These are phyloP conservation scores for Trametes polyzona DNA, from an alignment of 1,284 basidiomycete species.

Conservation along the genomic window DNA sequence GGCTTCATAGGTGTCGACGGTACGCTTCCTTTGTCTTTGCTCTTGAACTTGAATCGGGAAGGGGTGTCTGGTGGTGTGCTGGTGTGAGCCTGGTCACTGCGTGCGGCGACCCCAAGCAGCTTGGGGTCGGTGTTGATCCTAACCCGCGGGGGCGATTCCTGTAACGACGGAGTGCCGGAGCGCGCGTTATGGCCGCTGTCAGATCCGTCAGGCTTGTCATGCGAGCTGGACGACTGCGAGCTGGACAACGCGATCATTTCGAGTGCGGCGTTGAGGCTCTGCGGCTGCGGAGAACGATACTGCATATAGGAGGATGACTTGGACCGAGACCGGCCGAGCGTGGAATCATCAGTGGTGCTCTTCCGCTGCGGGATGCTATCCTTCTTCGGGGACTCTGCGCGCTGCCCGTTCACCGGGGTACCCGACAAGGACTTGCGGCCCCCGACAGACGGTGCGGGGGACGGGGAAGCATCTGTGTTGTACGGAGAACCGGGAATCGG, in stretches of 20 bases:
- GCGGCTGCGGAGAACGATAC: constrained; percentile 38
- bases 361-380: constrained; percentile 31
- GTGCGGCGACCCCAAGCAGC: constrained; percentile 15
- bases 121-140: constrained; percentile 27
- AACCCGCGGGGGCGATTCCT: constrained; percentile 21
- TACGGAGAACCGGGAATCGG: constrained; percentile 67
- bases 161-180: constrained; percentile 16
- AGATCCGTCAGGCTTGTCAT: constrained; percentile 19
- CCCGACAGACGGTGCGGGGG: constrained; percentile 40
- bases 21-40: constrained; percentile 21
- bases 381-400: constrained; percentile 23
- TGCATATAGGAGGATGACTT: constrained; percentile 52
- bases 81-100: constrained; percentile 14
- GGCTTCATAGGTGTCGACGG: constrained; percentile 26
- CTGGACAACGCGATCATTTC: constrained; percentile 38
- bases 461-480: constrained; percentile 52
- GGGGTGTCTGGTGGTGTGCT: constrained; percentile 26
- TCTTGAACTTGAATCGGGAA: constrained; percentile 20
- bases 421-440: constrained; percentile 25
- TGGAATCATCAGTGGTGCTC: constrained; percentile 36
- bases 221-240: constrained; percentile 28
- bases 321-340: constrained; percentile 39
- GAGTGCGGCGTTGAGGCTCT: constrained; percentile 45
- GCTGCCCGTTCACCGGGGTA: constrained; percentile 18
- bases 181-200: constrained; percentile 20